Evolutionary conservation across 495 filamentous ascomycete species (phyloP), one percentile per base, ranked within the genome.

Genomic region (Penicillium samsonianum): DNA sequence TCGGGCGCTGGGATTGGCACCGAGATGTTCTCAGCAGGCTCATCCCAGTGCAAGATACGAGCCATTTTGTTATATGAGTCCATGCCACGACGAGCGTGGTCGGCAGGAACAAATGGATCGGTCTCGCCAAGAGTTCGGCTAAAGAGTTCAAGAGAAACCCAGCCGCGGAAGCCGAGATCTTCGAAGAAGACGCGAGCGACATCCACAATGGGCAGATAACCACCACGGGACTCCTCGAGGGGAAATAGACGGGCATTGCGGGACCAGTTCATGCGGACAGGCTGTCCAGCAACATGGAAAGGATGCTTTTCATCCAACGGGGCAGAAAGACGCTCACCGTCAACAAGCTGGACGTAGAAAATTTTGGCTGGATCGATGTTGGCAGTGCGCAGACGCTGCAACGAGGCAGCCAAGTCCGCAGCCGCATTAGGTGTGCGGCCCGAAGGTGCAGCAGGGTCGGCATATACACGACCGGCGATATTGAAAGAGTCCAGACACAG

Each of bases 401-500:
- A 72, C 4, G 85, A 88, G 10, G 72, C 74, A 20, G 71, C 68
- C 14, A 90, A 73, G 8, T 82, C 81, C 2, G 71, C 73, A 0
- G 87, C 84, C 5, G 86, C 87, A 60, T 87, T 78, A 11, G 74
- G 65, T 0, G 78, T 82, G 28, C 74, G 73, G 3, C 90, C 87
- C 0, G 75, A 65, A 7, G 76, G 60, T 1, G 72, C 62, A 1
- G 84, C 72, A 0, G 87, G 88, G 59, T 94, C 88, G 2, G 87
- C 90, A 61, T 85, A 94, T 23, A 90, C 81, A 33, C 87, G 76
- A 1, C 83, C 90, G 1, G 86, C 86, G 43, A 92, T 89, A 72
- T 94, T 90, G 71, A 89, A 94, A 0, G 87, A 90, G 72, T 92
- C 90, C 16, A 92, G 78, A 71, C 88, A 91, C 51, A 90, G 73